Evolutionary conservation across 2,329 filamentous ascomycete species (phyloP).

Genomic region (Aspergillus ruber): DNA sequence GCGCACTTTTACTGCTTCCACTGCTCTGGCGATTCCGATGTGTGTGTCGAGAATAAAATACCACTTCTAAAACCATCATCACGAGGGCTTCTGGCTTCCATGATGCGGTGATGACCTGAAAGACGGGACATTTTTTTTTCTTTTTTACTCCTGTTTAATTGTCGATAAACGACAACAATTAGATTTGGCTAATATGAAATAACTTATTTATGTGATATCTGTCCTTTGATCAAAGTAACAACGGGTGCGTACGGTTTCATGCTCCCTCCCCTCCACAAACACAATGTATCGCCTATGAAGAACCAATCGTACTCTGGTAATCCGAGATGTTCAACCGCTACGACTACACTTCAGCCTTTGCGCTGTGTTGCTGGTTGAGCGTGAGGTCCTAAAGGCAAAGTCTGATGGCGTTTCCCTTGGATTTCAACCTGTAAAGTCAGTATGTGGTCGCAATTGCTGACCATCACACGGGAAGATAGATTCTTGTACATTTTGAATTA

Average conservation of each 20-base stretch:
- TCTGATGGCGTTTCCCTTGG: conserved; percentile 26
- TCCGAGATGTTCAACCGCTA: conserved; percentile 39
- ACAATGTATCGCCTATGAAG: conserved; percentile 24
- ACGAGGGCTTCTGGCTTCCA: conserved; percentile 49
- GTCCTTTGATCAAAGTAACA: no score
- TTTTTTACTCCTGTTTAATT: conserved; percentile 3
- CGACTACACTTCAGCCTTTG: conserved; percentile 3
- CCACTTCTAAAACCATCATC: conserved; percentile 78
- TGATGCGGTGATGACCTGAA: conserved; percentile 43
- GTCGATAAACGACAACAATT: no score
- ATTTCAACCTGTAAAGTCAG: background rate
- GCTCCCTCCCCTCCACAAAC: background rate
- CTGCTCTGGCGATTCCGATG: conserved; percentile 66
- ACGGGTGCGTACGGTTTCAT: background rate
- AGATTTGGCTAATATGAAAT: no score
- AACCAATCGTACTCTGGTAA: conserved; percentile 40
- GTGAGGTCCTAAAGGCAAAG: conserved; percentile 39
- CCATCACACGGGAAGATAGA: background rate
- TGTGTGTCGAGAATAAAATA: conserved; percentile 62
- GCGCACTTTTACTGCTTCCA: conserved; percentile 38
- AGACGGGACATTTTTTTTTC: conserved; percentile 33
- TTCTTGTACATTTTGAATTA: background rate
- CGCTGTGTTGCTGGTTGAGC: conserved; percentile 34
- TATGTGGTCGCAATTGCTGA: background rate
- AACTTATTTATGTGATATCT: no score